These are phyloP conservation scores for Candida adriatica DNA, from an alignment of 805 yeast species.

Conservation along the genomic window DNA sequence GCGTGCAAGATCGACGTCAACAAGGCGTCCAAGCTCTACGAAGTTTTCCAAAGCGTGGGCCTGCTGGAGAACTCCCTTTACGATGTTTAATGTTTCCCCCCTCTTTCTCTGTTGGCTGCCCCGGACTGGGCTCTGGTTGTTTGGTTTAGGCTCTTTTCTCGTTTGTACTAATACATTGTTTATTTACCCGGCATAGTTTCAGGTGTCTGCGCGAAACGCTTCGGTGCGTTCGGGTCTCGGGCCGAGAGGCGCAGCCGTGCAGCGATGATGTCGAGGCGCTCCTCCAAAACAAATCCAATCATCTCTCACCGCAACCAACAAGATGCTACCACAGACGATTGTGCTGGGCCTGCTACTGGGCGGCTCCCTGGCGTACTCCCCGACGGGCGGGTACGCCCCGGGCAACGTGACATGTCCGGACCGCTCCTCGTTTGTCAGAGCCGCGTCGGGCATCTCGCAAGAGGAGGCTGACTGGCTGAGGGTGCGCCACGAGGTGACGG, in stretches of 20 bases:
- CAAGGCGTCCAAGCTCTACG: constrained; percentile 86
- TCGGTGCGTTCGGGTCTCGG: too few species aligned
- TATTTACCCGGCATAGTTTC: too few species aligned
- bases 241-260: too few species aligned
- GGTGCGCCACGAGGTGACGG: constrained; percentile 27
- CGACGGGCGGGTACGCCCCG: constrained; percentile 56
- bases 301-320: too few species aligned
- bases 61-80: constrained; percentile 77
- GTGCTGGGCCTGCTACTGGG: neutral
- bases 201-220: too few species aligned
- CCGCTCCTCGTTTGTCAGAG: constrained; percentile 29
- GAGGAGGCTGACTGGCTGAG: constrained; percentile 49
- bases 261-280: too few species aligned
- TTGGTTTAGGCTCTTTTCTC: too few species aligned
- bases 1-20: constrained; percentile 96
- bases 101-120: neutral
- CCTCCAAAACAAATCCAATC: too few species aligned
- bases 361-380: constrained; percentile 37
- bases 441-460: constrained; percentile 40
- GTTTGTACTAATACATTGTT: too few species aligned
- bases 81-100: neutral
- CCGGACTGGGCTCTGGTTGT: neutral
- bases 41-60: constrained; percentile 86
- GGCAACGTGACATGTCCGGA: constrained; percentile 49
- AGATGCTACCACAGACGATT: too few species aligned